phyloP scores from a whole-genome alignment of 257 asterid species.

The Cruciata laevipes region DNA sequence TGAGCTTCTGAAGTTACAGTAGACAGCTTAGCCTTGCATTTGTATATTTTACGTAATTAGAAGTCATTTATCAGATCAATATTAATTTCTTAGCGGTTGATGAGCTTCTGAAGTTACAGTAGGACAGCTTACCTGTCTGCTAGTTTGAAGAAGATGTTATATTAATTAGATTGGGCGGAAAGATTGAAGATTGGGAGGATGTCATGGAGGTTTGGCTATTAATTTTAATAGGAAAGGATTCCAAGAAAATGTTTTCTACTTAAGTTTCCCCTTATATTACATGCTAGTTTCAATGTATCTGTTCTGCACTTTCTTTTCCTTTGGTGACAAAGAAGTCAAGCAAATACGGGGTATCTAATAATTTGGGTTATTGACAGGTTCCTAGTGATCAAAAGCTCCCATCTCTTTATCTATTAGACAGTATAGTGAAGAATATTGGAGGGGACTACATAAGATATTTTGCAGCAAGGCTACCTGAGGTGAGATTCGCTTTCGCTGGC shows the following conservation, averaged over 20 bases:
- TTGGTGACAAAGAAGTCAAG: not conserved
- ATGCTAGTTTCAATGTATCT: not conserved
- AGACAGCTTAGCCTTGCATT: not conserved
- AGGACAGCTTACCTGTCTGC: not conserved
- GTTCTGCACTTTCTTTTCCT: not conserved
- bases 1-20: not conserved
- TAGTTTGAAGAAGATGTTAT: not conserved
- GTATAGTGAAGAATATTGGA: constrained; percentile 96
- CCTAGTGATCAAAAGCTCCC: constrained; percentile 89
- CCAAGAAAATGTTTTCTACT: not conserved
- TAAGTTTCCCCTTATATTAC: not conserved
- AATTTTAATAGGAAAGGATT: not conserved
- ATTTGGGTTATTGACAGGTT: constrained; percentile 53
- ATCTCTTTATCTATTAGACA: constrained; percentile 87
- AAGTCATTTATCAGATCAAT: not conserved
- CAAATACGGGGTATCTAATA: constrained; percentile 19
- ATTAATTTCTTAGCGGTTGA: not conserved
- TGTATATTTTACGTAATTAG: not conserved
- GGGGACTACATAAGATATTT: constrained; percentile 79
- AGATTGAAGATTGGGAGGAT: not conserved
- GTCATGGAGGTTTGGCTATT: not conserved
- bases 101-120: not conserved
- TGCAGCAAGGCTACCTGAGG: constrained; percentile 76
- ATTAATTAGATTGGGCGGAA: not conserved
- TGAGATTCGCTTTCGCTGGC: constrained; percentile 28